Percentiles rank a stretch among this genome's conserved stretches.
These are phyloP conservation scores for Triticum monococcum DNA, from an alignment of 176 grass and related monocot species.

Conservation along the genomic window DNA sequence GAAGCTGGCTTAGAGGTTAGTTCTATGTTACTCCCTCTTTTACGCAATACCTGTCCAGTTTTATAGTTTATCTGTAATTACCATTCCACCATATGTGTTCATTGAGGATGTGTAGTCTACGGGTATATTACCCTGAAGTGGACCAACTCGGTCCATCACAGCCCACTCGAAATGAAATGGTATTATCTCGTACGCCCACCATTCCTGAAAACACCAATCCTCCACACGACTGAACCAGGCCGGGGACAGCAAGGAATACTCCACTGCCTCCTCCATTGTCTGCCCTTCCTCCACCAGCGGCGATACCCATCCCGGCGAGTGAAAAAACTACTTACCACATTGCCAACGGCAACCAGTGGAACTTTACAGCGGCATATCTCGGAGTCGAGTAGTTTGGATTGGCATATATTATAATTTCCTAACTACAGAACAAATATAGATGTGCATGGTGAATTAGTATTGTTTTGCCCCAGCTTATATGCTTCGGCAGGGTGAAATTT, in stretches of 20 bases:
- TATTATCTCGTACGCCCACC: no score
- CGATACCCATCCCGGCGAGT: background rate
- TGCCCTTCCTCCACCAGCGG: no score
- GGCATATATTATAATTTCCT: background rate
- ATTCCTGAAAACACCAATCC: no score
- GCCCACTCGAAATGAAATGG: no score
- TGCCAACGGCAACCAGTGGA: background rate
- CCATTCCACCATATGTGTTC: background rate
- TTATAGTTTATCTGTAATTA: background rate
- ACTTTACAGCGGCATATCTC: background rate
- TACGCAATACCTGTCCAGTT: background rate
- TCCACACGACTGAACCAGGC: no score
- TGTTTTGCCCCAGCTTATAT: background rate
- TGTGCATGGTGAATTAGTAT: background rate
- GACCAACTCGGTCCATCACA: no score
- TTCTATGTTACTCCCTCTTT: background rate
- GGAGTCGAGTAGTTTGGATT: background rate
- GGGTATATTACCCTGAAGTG: background rate
- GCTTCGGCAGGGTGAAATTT: background rate
- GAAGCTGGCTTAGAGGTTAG: background rate
- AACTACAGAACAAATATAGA: background rate
- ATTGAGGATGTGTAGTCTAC: background rate
- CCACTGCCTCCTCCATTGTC: no score
- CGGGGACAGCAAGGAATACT: no score
- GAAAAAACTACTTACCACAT: background rate